Percentiles rank a stretch among this genome's conserved stretches.
These are phyloP conservation scores for Fusarium burgessii DNA, from an alignment of 2,329 filamentous ascomycete genomes.

Conservation along the genomic window DNA sequence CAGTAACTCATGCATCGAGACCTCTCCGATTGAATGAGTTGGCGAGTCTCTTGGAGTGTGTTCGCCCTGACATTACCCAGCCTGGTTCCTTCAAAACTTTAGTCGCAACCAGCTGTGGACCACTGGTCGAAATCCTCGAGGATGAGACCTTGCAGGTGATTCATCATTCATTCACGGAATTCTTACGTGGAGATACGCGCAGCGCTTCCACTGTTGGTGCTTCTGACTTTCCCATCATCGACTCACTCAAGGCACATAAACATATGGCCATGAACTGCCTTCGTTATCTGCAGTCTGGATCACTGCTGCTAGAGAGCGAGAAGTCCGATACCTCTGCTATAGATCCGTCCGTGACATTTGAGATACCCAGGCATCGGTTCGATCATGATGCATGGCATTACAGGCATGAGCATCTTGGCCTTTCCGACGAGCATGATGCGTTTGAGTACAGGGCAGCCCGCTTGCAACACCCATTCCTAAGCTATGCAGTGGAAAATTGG, in stretches of 20 bases:
- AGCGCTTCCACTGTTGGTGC: background rate
- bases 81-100: conserved; percentile 49
- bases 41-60: conserved; percentile 39
- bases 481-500: conserved; percentile 41
- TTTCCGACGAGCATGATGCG: background rate
- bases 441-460: conserved; percentile 35
- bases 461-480: conserved; percentile 33
- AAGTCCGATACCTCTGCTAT: background rate
- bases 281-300: conserved; percentile 32
- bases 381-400: background rate
- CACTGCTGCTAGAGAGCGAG: conserved; percentile 27
- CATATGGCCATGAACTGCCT: conserved; percentile 33
- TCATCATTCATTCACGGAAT: conserved; percentile 63
- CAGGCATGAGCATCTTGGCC: background rate
- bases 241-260: conserved; percentile 35
- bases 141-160: conserved; percentile 59
- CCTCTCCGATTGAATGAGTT: conserved; percentile 57
- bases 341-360: conserved; percentile 9
- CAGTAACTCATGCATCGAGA: conserved; percentile 54
- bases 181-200: conserved; percentile 50
- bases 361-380: background rate
- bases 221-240: conserved; percentile 32
- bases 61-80: conserved; percentile 32
- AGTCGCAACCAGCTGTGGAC: conserved; percentile 53
- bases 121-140: conserved; percentile 57